Evolutionary conservation across 306 rosid species (phyloP).

Genomic region (Sicyos baderoa): DNA sequence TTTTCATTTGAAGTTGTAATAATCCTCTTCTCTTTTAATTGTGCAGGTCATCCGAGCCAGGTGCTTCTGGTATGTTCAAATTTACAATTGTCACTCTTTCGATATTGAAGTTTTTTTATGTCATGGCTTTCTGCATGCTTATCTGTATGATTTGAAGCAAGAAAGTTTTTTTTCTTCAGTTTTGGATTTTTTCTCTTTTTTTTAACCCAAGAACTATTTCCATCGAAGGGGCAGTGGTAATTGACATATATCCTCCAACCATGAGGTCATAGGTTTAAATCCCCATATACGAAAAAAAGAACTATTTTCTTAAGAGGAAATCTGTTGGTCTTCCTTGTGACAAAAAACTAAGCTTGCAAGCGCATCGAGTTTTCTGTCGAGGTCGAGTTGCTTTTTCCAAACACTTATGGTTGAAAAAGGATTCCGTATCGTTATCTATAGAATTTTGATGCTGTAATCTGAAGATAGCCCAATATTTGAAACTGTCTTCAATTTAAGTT

Average conservation of each 20-base stretch:
- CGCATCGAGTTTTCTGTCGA: background rate
- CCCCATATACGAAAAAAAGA: background rate
- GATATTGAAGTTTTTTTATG: background rate
- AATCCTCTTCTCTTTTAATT: conserved; percentile 12
- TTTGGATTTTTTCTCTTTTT: too few species aligned
- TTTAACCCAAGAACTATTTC: too few species aligned
- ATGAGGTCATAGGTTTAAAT: too few species aligned
- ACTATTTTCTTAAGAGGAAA: background rate
- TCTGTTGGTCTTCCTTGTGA: too few species aligned
- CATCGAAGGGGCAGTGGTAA: too few species aligned
- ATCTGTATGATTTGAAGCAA: background rate
- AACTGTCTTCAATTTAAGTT: background rate
- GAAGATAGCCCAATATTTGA: background rate
- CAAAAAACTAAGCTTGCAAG: background rate
- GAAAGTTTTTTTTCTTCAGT: background rate
- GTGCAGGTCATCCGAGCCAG: conserved; percentile 66
- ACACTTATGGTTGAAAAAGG: background rate
- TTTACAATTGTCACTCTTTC: background rate
- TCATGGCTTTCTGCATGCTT: background rate
- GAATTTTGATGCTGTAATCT: background rate
- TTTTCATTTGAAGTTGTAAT: background rate
- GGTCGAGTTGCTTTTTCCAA: background rate
- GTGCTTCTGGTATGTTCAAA: conserved; percentile 59
- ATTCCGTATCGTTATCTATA: background rate
- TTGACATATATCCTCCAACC: too few species aligned